These are phyloP conservation scores for Bombardia bombarda DNA, from an alignment of 495 filamentous ascomycete genomes.

Conservation along the genomic window DNA sequence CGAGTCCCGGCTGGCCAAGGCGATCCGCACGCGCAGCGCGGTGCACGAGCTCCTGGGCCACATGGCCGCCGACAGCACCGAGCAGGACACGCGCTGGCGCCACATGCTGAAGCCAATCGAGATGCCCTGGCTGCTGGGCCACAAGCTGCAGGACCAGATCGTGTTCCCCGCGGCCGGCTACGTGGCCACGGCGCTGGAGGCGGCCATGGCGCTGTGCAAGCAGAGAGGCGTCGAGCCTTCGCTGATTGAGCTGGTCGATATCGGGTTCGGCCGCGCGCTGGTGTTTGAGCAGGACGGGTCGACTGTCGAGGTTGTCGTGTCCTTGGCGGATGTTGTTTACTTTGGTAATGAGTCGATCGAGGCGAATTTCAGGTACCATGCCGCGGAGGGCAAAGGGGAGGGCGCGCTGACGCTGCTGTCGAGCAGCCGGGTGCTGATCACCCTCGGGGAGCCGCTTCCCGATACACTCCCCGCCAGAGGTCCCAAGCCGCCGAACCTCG, in stretches of 20 bases:
- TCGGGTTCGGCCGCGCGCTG: slow-evolving; percentile 11
- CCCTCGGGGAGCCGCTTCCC: no score
- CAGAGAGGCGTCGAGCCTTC: background rate
- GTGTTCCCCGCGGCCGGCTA: slow-evolving; percentile 50
- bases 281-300: slow-evolving; percentile 9
- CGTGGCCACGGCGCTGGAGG: slow-evolving; percentile 39
- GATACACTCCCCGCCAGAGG: no score
- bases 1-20: background rate
- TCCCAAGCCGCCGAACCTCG: no score
- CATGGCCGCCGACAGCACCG: slow-evolving; percentile 15
- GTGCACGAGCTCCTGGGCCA: slow-evolving; percentile 32
- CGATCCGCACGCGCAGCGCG: slow-evolving; percentile 23
- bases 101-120: slow-evolving; percentile 31
- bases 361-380: no score
- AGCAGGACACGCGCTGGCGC: slow-evolving; percentile 30
- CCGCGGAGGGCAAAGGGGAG: no score
- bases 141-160: slow-evolving; percentile 24
- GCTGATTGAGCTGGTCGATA: slow-evolving; percentile 15
- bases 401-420: no score
- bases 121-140: slow-evolving; percentile 36
- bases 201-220: background rate
- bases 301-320: no score
- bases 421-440: no score
- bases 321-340: no score
- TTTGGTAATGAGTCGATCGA: no score